These are phyloP conservation scores for Xylaria bambusicola DNA, from an alignment of 495 filamentous ascomycete genomes.

Conservation along the genomic window DNA sequence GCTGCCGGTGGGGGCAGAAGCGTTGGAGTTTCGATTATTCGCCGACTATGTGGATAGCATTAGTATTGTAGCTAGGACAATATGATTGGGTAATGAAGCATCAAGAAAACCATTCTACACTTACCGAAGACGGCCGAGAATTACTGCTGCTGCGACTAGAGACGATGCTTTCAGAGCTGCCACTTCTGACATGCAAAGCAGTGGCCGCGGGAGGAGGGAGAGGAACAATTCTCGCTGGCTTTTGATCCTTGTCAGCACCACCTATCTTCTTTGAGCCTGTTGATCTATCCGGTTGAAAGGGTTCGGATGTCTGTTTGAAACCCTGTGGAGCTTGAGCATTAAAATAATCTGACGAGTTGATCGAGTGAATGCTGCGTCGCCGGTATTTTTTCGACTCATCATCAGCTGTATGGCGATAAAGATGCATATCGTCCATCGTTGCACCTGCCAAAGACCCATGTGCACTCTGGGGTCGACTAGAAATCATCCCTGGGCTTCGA, in stretches of 20 bases:
- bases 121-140: slow-evolving; percentile 50
- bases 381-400: slow-evolving; percentile 77
- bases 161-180: slow-evolving; percentile 48
- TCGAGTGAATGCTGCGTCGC: slow-evolving; percentile 77
- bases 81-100: slow-evolving; percentile 45
- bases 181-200: slow-evolving; percentile 33
- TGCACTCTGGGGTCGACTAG: slow-evolving; percentile 50
- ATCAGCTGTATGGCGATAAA: slow-evolving; percentile 46
- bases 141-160: slow-evolving; percentile 47
- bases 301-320: slow-evolving; percentile 41
- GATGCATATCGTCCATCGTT: slow-evolving; percentile 55
- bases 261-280: slow-evolving; percentile 32
- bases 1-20: slow-evolving; percentile 46
- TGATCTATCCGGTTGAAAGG: slow-evolving; percentile 38
- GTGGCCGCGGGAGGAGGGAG: slow-evolving; percentile 23
- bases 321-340: slow-evolving; percentile 42
- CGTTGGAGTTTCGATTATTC: slow-evolving; percentile 50
- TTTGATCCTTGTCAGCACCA: slow-evolving; percentile 39
- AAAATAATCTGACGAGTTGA: slow-evolving; percentile 65
- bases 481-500: slow-evolving; percentile 30
- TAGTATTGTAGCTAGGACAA: slow-evolving; percentile 22
- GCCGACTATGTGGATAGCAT: slow-evolving; percentile 43
- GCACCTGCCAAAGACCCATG: slow-evolving; percentile 37
- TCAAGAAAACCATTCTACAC: slow-evolving; percentile 28
- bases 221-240: slow-evolving; percentile 27